Evolutionary conservation across 2,329 filamentous ascomycete genomes (phyloP), one percentile per base, ranked within the genome.

Genomic region (Penicillium polonicum): DNA sequence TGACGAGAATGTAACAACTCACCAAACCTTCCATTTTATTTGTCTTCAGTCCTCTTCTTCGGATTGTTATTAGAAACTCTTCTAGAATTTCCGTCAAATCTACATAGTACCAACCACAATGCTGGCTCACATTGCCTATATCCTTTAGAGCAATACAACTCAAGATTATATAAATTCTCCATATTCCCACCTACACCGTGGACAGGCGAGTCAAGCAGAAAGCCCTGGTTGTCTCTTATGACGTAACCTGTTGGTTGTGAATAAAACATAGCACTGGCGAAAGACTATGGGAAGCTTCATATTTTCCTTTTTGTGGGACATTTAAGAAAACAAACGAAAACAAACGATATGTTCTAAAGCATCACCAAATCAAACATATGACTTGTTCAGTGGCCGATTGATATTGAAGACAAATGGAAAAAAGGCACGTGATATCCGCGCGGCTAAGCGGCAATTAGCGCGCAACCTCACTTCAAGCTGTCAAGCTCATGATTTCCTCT

Each of bases 401-500:
- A 23, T 5, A 9, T 48, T n/a, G 31, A n/a, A 17, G 21, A 8
- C 12, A 25, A 12, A 2, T 35, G 15, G 45, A 35, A 48, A 36
- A 17, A 13, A 23, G 48, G 6, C 58, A 60, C 55, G 58, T 60
- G 58, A 60, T 60, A 65, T 52, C 55, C 66, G 66, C 67, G 67
- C 69, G 68, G 57, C 55, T 35, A 67, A 51, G 42, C 62, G 59
- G 56, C 55, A 59, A 49, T 58, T 67, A 60, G 55, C 70, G 70
- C 69, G 61, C 60, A 62, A 69, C 67, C 65, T 66, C 63, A 65
- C 58, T 58, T 48, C 60, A 56, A 63, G 65, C 62, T 65, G 54
- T 64, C 58, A 50, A 68, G 64, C 63, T 65, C 57, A 55, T 60
- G 60, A 58, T 63, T 61, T 63, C 59, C 56, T 55, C 60, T 58